Evolutionary conservation across 108 stramenopile species (phyloP).

Genomic region (Chaetoceros muelleri): DNA sequence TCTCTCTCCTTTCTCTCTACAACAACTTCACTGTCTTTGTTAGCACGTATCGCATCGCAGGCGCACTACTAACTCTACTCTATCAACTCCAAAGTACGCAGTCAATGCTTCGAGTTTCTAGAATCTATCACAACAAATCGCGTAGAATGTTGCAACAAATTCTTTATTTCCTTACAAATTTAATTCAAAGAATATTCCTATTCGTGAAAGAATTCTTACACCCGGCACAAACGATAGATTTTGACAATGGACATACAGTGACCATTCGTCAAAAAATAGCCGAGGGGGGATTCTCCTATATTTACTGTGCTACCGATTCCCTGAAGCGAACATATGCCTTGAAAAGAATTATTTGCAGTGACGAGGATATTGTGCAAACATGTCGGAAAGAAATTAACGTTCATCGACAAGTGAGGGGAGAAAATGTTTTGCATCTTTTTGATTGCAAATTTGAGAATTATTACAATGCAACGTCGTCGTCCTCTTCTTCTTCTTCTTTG

Average conservation of each 20-base stretch:
- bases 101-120: no score
- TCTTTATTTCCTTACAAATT: neutral
- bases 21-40: no score
- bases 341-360: conserved; percentile 56
- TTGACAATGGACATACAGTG: conserved; percentile 44
- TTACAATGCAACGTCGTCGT: conserved; percentile 26
- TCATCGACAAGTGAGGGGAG: conserved; percentile 25
- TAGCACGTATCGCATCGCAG: no score
- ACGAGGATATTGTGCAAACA: conserved; percentile 35
- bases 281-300: conserved; percentile 67
- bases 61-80: no score
- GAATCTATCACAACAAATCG: no score
- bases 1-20: no score
- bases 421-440: conserved; percentile 24
- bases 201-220: neutral
- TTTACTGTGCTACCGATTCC: conserved; percentile 42
- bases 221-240: conserved; percentile 7
- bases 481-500: conserved; percentile 20
- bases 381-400: conserved; percentile 61
- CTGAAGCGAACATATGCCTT: conserved; percentile 33
- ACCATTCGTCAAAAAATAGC: conserved; percentile 47
- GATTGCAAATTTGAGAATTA: conserved; percentile 17
- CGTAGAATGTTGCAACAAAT: neutral
- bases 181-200: neutral
- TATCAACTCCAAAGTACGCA: no score